phyloP scores from a whole-genome alignment of 176 grass and related monocot species.

The Carex scoparia region DNA sequence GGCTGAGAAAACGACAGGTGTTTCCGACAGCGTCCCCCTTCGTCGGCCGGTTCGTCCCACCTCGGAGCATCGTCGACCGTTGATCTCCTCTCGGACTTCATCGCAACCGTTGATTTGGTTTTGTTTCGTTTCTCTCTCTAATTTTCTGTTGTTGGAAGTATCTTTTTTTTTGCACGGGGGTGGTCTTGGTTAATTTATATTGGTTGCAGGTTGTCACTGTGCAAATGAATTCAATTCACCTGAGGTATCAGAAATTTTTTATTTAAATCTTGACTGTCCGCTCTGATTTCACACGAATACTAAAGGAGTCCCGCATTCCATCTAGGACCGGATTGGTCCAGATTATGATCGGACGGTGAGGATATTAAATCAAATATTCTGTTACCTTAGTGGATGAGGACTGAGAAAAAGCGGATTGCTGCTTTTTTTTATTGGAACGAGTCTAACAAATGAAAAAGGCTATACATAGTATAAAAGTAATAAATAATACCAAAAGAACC shows the following conservation, averaged over 20 bases:
- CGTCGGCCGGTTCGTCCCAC: slow-evolving; percentile 10
- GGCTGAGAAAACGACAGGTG: slow-evolving; percentile 42
- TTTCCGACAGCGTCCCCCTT: slow-evolving; percentile 50
- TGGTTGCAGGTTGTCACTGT: slow-evolving; percentile 30
- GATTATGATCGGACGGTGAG: too few species aligned
- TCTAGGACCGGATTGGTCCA: too few species aligned
- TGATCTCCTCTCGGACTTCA: slow-evolving; percentile 47
- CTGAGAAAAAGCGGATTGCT: not conserved
- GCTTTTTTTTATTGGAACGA: not conserved
- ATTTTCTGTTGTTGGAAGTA: not conserved
- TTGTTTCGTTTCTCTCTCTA: not conserved
- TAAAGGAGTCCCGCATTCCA: too few species aligned
- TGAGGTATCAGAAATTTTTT: too few species aligned
- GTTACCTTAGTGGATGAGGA: too few species aligned
- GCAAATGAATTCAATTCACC: not conserved
- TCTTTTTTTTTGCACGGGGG: not conserved
- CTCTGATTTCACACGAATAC: too few species aligned
- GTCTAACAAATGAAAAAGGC: not conserved
- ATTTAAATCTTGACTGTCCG: too few species aligned
- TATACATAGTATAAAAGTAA: not conserved
- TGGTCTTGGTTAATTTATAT: slow-evolving; percentile 21
- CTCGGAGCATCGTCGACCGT: not conserved
- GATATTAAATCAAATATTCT: too few species aligned
- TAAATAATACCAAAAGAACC: not conserved
- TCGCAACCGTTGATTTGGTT: slow-evolving; percentile 22